These are phyloP conservation scores for Tylopilus orsonianus DNA, from an alignment of 1,284 basidiomycete genomes.

Conservation along the genomic window DNA sequence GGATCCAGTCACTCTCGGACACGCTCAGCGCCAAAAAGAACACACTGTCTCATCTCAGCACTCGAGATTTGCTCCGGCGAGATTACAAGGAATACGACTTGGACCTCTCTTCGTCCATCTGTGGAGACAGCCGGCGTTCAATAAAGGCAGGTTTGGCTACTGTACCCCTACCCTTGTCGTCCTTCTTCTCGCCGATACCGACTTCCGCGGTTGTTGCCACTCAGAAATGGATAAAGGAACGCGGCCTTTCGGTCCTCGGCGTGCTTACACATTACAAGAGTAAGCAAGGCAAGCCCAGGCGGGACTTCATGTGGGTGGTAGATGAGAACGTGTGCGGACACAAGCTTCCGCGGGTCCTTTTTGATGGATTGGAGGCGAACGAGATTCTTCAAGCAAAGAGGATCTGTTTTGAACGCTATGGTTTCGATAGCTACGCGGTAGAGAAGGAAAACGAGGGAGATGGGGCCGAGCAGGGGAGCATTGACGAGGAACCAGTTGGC, in stretches of 20 bases:
- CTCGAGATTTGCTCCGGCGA: conserved; percentile 78
- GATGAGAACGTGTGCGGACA: conserved; percentile 35
- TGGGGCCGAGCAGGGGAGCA: conserved; percentile 29
- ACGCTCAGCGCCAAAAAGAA: conserved; percentile 63
- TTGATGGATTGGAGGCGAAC: conserved; percentile 54
- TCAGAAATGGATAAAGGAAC: conserved; percentile 65
- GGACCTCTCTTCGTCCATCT: conserved; percentile 38
- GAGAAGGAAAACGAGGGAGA: conserved; percentile 34
- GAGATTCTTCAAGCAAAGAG: conserved; percentile 51
- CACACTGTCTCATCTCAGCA: conserved; percentile 67
- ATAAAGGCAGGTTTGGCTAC: conserved; percentile 69
- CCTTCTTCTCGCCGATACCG: conserved; percentile 31
- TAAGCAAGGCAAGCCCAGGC: conserved; percentile 50
- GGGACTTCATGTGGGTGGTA: conserved; percentile 72
- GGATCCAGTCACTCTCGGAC: conserved; percentile 48
- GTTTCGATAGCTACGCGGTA: conserved; percentile 34
- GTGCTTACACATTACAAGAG: conserved; percentile 71
- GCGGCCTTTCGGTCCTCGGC: conserved; percentile 66
- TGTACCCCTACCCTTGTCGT: conserved; percentile 68
- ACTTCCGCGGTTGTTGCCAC: conserved; percentile 46
- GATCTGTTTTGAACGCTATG: conserved; percentile 36
- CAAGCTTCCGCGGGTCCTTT: conserved; percentile 28
- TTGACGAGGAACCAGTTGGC: conserved; percentile 33
- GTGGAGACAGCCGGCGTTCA: conserved; percentile 35
- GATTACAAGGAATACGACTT: conserved; percentile 90